Evolutionary conservation across 148 eudicot genomes (phyloP), one percentile per base, ranked within the genome.

Genomic region (Silene uniflora): DNA sequence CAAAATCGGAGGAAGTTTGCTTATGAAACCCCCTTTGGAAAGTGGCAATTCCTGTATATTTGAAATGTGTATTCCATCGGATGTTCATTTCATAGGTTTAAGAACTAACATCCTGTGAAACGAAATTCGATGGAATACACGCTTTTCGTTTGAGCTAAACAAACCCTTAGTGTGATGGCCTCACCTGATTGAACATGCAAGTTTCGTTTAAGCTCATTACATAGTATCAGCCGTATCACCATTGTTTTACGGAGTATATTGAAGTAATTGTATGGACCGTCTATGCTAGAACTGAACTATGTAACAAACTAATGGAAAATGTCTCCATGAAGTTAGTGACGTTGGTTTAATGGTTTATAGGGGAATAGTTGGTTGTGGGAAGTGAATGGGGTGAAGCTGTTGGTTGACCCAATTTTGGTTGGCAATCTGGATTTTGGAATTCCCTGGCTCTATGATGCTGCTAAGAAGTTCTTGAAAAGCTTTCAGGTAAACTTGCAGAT

Each of bases 291-390:
- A 47, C 54, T 47, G 6, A 13, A 47, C 14, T 47, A 13, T 49
- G 55, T 10, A 49, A 13, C 54, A 16, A 49, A 54, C 1, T 56
- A 21, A 4, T 21, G 61, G 32, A 73, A 22, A 21, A 27, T 71
- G 21, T 73, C 72, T 80, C n/a, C 16, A 13, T 55, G 59, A 22
- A 23, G 59, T 47, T 22, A 52, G 7, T 23, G 73, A 54, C 73
- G 27, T 7, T 54, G 61, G 21, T 54, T 24, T 16, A 19, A 16
- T 71, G 71, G 55, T 42, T 59, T 65, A 68, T 75, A 94, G 98
- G 98, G 93, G 46, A 94, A 94, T 85, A 90, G 93, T 76, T 94
- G 98, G 98, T 79, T 94, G 79, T 94, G 98, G 98, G 98, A 91
- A 83, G 92, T 90, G 21, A 81, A 82, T 81, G 92, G 96, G 11